These are phyloP conservation scores for Glebionis coronaria DNA, from an alignment of 129 eudicot genomes.

Conservation along the genomic window DNA sequence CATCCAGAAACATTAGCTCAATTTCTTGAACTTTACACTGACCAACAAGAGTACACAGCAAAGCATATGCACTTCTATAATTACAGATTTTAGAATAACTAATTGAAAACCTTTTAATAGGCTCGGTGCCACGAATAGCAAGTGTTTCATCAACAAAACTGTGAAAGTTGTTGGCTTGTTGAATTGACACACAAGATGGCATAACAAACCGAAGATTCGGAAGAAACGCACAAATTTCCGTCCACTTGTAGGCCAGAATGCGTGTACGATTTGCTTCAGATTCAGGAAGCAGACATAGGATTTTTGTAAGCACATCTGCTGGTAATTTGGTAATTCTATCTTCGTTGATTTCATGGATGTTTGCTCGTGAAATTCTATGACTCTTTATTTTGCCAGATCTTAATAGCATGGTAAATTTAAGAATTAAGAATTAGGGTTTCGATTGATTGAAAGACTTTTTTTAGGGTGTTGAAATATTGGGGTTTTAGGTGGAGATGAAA, in stretches of 20 bases:
- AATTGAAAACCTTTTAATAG: conserved; percentile 16
- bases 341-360: neutral
- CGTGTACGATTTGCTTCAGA: neutral
- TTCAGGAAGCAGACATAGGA: neutral
- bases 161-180: conserved; percentile 13
- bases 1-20: conserved; percentile 16
- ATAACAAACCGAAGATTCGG: conserved; percentile 13
- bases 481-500: too few relatives aligned
- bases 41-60: neutral
- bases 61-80: conserved; percentile 15
- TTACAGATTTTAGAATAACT: conserved; percentile 6
- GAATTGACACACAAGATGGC: conserved; percentile 4
- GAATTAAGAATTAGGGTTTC: too few relatives aligned
- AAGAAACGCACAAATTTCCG: neutral
- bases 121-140: neutral
- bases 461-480: too few relatives aligned
- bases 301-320: neutral
- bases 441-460: too few relatives aligned
- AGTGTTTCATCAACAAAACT: conserved; percentile 21
- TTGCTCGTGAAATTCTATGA: too few relatives aligned
- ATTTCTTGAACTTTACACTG: conserved; percentile 14
- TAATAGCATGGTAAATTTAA: too few relatives aligned
- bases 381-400: too few relatives aligned
- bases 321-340: neutral
- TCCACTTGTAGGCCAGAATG: neutral